phyloP scores from a whole-genome alignment of 2,329 filamentous ascomycete genomes.

The Trichoderma koningii region DNA sequence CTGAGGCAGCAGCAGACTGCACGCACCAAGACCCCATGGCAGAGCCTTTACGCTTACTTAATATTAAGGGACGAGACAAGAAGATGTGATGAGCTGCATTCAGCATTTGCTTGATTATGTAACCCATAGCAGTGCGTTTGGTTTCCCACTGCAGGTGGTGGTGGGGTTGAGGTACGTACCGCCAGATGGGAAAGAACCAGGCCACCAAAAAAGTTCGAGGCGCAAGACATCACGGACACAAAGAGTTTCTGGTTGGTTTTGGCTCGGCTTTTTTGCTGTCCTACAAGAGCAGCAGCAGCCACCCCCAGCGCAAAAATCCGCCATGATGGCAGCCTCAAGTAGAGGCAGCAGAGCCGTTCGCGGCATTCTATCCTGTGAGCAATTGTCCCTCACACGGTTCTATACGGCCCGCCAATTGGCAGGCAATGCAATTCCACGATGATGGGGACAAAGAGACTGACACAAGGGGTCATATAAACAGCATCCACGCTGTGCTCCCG shows the following conservation, averaged over 20 bases:
- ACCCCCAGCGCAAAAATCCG: conserved; percentile 9
- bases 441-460: neutral
- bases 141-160: neutral
- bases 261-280: neutral
- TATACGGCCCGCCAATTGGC: conserved; percentile 29
- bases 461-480: conserved; percentile 31
- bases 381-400: neutral
- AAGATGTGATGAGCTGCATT: neutral
- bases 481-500: conserved; percentile 40
- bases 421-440: neutral
- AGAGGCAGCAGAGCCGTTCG: conserved; percentile 56
- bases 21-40: neutral
- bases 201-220: conserved; percentile 34
- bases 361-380: conserved; percentile 54
- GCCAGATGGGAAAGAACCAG: conserved; percentile 5
- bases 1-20: conserved; percentile 33
- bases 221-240: conserved; percentile 24
- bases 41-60: neutral
- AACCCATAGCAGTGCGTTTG: conserved; percentile 2
- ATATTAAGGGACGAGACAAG: neutral
- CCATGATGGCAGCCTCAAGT: conserved; percentile 56
- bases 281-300: conserved; percentile 21
- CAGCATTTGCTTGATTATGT: conserved; percentile 25
- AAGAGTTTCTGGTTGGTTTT: conserved; percentile 5
- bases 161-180: conserved; percentile 27